Evolutionary conservation across 208 protist species (phyloP).

Genomic region (Jaenimonas drosophilae): DNA sequence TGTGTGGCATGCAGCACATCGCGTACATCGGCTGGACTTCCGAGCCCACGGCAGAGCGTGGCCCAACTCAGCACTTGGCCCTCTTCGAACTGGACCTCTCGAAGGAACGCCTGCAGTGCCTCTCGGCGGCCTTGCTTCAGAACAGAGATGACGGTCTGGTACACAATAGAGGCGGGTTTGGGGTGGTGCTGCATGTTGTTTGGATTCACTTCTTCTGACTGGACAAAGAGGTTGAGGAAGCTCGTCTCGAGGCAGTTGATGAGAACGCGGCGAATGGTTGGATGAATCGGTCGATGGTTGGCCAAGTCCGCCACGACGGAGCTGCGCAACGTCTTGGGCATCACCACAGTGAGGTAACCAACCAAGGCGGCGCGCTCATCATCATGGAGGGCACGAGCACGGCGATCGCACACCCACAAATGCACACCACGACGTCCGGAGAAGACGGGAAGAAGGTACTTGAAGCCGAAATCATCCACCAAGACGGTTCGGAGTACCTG

Average conservation of each 20-base stretch:
- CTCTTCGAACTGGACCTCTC: slow-evolving; percentile 33
- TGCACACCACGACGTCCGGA: slow-evolving; percentile 98
- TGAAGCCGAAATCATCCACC: slow-evolving; percentile 95
- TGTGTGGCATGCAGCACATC: slow-evolving; percentile 49
- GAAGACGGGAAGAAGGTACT: slow-evolving; percentile 97
- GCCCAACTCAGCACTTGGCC: slow-evolving; percentile 62
- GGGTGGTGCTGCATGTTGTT: slow-evolving; percentile 55
- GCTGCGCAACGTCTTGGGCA: slow-evolving; percentile 45
- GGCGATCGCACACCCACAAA: slow-evolving; percentile 97
- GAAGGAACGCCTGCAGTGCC: slow-evolving; percentile 37
- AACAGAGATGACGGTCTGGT: slow-evolving; percentile 49
- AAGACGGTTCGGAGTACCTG: slow-evolving; percentile 84
- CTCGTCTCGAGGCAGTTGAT: slow-evolving; percentile 31
- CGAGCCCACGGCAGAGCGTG: slow-evolving; percentile 30
- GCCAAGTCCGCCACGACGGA: slow-evolving; percentile 51
- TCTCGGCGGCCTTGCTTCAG: slow-evolving; percentile 67
- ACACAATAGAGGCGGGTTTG: slow-evolving; percentile 54
- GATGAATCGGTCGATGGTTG: slow-evolving; percentile 71
- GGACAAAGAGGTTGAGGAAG: slow-evolving; percentile 64
- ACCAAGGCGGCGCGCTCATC: slow-evolving; percentile 88
- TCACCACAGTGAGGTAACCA: slow-evolving; percentile 86
- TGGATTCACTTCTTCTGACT: slow-evolving; percentile 38
- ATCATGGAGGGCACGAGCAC: slow-evolving; percentile 80
- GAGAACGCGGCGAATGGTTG: slow-evolving; percentile 55
- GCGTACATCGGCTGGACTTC: slow-evolving; percentile 18